phyloP scores from a whole-genome alignment of 371 early-diverging fungal species.

The Mucor saturninus region DNA sequence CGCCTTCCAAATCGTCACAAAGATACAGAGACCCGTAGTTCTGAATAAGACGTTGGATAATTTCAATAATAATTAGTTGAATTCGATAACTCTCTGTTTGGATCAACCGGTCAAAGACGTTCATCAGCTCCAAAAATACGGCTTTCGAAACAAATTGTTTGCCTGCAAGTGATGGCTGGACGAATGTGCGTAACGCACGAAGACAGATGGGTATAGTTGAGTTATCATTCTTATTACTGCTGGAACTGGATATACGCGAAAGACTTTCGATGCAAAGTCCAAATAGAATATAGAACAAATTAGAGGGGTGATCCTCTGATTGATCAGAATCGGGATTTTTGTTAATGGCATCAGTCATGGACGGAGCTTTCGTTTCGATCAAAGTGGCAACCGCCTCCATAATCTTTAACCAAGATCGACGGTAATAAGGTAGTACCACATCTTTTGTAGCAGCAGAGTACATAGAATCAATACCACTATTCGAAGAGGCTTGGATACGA shows the following conservation, averaged over 20 bases:
- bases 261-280: constrained; percentile 71
- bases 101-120: constrained; percentile 66
- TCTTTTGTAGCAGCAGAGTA: constrained; percentile 58
- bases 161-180: constrained; percentile 50
- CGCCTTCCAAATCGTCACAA: constrained; percentile 45
- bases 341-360: constrained; percentile 48
- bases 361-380: constrained; percentile 46
- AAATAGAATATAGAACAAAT: constrained; percentile 61
- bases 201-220: constrained; percentile 46
- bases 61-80: constrained; percentile 53
- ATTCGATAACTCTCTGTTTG: constrained; percentile 57
- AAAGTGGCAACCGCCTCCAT: constrained; percentile 61
- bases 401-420: constrained; percentile 60
- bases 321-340: constrained; percentile 42
- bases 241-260: constrained; percentile 52
- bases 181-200: constrained; percentile 44
- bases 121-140: constrained; percentile 65
- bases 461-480: constrained; percentile 54
- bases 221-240: constrained; percentile 38
- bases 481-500: constrained; percentile 48
- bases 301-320: constrained; percentile 39
- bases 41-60: constrained; percentile 48
- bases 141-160: constrained; percentile 51
- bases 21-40: constrained; percentile 46
- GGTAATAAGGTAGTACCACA: constrained; percentile 64